Conservation (phyloP, 2,329 filamentous ascomycete genomes). For the Ceratocystis huliohia region DNA sequence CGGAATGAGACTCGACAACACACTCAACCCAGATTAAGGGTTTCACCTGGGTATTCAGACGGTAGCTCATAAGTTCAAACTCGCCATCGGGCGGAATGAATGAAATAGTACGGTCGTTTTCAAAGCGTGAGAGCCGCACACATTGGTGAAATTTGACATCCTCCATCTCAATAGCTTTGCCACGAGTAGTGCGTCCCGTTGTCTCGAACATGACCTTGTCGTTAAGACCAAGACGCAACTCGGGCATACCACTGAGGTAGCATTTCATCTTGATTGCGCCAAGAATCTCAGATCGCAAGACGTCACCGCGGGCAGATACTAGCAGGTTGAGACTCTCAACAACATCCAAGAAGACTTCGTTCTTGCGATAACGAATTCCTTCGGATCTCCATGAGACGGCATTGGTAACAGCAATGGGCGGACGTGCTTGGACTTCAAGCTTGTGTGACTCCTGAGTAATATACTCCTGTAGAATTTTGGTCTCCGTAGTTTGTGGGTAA, state of each 20-base stretch:
- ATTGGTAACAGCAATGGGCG: conserved; percentile 95
- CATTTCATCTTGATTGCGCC: conserved; percentile 99
- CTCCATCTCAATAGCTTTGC: conserved; percentile 98
- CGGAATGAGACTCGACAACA: conserved; percentile 89
- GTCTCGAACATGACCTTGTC: conserved; percentile 99
- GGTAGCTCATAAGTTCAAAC: conserved; percentile 98
- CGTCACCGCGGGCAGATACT: conserved; percentile 87
- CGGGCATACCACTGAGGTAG: conserved; percentile 96
- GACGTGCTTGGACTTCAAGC: conserved; percentile 87
- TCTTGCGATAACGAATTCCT: conserved; percentile 96
- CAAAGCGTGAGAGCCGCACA: conserved; percentile 86
- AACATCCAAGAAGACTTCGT: conserved; percentile 97
- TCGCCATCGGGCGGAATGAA: conserved; percentile 98
- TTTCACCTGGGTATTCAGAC: conserved; percentile 96
- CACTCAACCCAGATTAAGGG: conserved; percentile 98
- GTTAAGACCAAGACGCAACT: conserved; percentile 84
- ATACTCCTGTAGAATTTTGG: conserved; percentile 97
- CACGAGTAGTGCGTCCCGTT: conserved; percentile 81
- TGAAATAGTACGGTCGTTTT: conserved; percentile 96
- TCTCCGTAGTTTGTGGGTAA: conserved; percentile 95
- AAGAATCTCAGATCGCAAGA: conserved; percentile 88
- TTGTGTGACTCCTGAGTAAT: conserved; percentile 99
- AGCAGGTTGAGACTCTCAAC: conserved; percentile 93
- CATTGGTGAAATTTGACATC: conserved; percentile 99
- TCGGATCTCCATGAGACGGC: conserved; percentile 97